phyloP scores from a whole-genome alignment of 305 asterid genomes.

The Rubia tinctorum region DNA sequence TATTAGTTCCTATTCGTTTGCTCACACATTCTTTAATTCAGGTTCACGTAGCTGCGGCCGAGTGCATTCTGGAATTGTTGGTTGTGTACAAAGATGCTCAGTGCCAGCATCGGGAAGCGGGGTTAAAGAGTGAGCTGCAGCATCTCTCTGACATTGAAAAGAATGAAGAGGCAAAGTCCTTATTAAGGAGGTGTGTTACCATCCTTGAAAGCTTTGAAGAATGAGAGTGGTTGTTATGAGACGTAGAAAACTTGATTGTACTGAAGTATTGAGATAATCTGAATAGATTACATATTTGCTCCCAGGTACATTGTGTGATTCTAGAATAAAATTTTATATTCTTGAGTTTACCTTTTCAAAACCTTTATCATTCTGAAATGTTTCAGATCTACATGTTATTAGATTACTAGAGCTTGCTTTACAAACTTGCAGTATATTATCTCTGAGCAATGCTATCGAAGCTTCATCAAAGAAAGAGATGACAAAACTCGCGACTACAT shows the following conservation, averaged over 20 bases:
- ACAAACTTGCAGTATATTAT: constrained; percentile 59
- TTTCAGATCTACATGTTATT: too few relatives aligned
- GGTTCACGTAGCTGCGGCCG: constrained; percentile 88
- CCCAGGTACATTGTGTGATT: too few relatives aligned
- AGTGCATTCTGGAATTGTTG: constrained; percentile 69
- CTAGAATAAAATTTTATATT: too few relatives aligned
- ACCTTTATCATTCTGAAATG: too few relatives aligned
- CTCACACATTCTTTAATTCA: constrained; percentile 21
- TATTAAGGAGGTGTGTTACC: constrained; percentile 63
- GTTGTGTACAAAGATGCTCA: constrained; percentile 36
- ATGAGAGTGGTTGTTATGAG: background rate
- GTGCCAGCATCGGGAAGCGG: constrained; percentile 35
- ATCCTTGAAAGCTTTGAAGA: constrained; percentile 29
- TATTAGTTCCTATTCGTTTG: background rate
- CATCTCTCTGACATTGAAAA: constrained; percentile 62
- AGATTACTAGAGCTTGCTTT: constrained; percentile 61
- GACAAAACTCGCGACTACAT: constrained; percentile 44
- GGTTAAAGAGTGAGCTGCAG: constrained; percentile 52
- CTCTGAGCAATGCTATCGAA: constrained; percentile 47
- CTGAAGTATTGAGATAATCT: background rate
- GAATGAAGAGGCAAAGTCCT: constrained; percentile 79
- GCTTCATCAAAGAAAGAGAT: constrained; percentile 52
- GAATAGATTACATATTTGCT: background rate
- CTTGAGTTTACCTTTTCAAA: too few relatives aligned
- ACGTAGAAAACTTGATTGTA: background rate